Conservation (phyloP, 202 grass and related monocot genomes). For the Setaria viridis region DNA sequence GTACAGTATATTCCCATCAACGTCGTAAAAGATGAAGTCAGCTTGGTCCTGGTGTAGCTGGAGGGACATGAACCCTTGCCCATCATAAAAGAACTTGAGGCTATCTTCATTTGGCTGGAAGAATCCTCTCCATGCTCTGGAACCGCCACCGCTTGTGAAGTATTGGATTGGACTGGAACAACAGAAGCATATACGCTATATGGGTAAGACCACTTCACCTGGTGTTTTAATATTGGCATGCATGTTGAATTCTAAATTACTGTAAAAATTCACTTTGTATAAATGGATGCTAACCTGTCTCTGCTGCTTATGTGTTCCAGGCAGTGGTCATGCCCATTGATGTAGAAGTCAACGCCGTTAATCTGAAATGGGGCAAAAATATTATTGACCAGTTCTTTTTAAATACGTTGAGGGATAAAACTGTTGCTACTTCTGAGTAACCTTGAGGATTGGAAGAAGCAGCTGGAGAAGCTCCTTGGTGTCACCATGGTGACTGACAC, state of each 20-base stretch:
- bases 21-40: slow-evolving; percentile 73
- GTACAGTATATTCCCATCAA: slow-evolving; percentile 60
- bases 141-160: slow-evolving; percentile 87
- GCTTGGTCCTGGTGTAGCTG: slow-evolving; percentile 54
- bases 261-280: slow-evolving; percentile 2
- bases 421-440: slow-evolving; percentile 34
- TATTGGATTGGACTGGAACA: slow-evolving; percentile 78
- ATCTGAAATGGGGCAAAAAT: slow-evolving; percentile 37
- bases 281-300: slow-evolving; percentile 59
- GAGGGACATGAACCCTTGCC: slow-evolving; percentile 94
- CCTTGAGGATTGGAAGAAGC: slow-evolving; percentile 76
- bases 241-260: slow-evolving; percentile 10
- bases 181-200: background rate
- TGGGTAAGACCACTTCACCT: slow-evolving; percentile 27
- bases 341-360: slow-evolving; percentile 65
- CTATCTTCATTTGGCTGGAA: slow-evolving; percentile 63
- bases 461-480: slow-evolving; percentile 74
- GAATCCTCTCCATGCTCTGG: slow-evolving; percentile 84
- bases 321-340: slow-evolving; percentile 96
- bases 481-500: slow-evolving; percentile 83
- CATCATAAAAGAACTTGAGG: slow-evolving; percentile 88
- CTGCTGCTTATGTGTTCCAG: slow-evolving; percentile 94
- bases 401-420: background rate
- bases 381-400: background rate
- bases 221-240: background rate